Evolutionary conservation across 495 filamentous ascomycete genomes (phyloP), one percentile per base, ranked within the genome.

Genomic region (Trichoderma asperelloides): DNA sequence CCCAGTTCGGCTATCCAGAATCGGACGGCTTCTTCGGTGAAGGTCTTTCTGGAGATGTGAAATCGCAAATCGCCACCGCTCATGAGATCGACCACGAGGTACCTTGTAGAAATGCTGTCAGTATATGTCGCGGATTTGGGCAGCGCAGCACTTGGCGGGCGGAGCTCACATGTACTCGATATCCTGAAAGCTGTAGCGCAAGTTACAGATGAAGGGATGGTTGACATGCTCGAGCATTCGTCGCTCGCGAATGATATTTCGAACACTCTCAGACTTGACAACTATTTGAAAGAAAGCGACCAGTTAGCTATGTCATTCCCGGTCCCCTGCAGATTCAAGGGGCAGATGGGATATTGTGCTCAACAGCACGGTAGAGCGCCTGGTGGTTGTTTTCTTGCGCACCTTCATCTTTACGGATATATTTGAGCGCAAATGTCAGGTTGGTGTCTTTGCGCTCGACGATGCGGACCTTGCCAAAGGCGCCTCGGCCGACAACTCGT

Each of bases 371-470:
- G 37, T 9, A 28, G n/a, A 18, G 37, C 7, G n/a, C 18, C 8
- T 27, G 12, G n/a, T n/a, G n/a, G 64, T 16, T 4, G 3, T n/a
- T 25, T 16, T 30, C 15, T 28, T 66, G 78, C 88, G 65, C 72
- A 96, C 93, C 91, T 85, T 98, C 95, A 89, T 98, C 95, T 85
- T 98, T 98, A 55, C 95, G 89, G 65, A 98, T 98, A 77, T 98
- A 98, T 74, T 98, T 98, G 57, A 98, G 82, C 5, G 95, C 95
- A 75, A 98, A 98, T 9, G 93, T 93, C 74, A 88, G 64, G 60
- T 88, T 89, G 1, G 94, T 96, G 75, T 98, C 95, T 77, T 97
- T 98, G 69, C 93, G 85, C 81, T 98, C 95, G 71, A 98, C 95
- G 71, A 98, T 98, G 68, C 95, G 89, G 68, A 98, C 95, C 77